phyloP scores from a whole-genome alignment of 108 stramenopile genomes.

The Nitzschia inconspicua region DNA sequence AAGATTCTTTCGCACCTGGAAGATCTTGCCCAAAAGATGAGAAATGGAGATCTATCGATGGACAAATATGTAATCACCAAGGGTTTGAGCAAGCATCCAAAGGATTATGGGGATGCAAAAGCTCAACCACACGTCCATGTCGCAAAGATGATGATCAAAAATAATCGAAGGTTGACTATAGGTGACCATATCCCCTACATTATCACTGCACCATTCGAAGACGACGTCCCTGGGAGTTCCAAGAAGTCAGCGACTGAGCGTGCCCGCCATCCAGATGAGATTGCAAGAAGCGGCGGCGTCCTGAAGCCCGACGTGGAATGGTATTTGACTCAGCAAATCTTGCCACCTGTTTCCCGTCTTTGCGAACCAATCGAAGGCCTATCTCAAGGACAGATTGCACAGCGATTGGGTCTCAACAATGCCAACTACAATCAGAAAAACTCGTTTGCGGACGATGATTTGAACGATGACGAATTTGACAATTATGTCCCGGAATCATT shows the following conservation, averaged over 20 bases:
- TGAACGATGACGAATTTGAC: constrained; percentile 74
- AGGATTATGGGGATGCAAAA: constrained; percentile 98
- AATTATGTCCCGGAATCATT: constrained; percentile 75
- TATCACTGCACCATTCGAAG: constrained; percentile 67
- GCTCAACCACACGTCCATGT: constrained; percentile 95
- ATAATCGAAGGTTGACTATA: constrained; percentile 90
- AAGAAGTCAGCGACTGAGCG: constrained; percentile 64
- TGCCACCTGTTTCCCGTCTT: constrained; percentile 95
- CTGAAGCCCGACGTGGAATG: constrained; percentile 92
- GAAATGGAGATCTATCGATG: constrained; percentile 77
- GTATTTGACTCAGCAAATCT: constrained; percentile 97
- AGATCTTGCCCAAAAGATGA: constrained; percentile 84
- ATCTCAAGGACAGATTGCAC: constrained; percentile 67
- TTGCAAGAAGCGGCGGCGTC: constrained; percentile 74
- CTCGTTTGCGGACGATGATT: constrained; percentile 29
- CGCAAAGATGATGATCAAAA: constrained; percentile 93
- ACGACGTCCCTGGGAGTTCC: constrained; percentile 10
- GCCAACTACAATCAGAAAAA: constrained; percentile 36
- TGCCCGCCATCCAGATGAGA: constrained; percentile 93
- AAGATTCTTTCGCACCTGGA: constrained; percentile 91
- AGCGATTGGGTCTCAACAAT: constrained; percentile 77
- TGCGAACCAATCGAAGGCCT: constrained; percentile 98
- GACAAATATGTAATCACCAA: constrained; percentile 97
- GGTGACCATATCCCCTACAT: constrained; percentile 99
- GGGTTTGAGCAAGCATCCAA: constrained; percentile 98